Base-by-base conservation (phyloP, 2,329 filamentous ascomycete genomes). In the Trichoderma atrobrunneum region DNA sequence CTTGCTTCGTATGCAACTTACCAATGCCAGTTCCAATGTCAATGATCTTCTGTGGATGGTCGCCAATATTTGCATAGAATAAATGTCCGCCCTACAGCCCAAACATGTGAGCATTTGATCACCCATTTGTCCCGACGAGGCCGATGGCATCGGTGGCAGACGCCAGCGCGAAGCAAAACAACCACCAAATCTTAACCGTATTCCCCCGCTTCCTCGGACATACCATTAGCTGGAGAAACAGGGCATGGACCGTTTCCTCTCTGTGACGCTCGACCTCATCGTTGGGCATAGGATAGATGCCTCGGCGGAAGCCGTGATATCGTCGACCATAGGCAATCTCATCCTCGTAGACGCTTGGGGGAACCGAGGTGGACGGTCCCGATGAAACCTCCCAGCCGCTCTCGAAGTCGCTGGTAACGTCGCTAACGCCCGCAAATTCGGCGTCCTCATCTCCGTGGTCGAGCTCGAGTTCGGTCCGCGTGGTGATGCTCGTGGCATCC, bases 21-120 rank as follows among this genome's bases (percentile, higher is more conserved):
- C 84, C 84, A 12, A 83, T 86, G 5, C 86, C 85, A 1, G 86
- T 87, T 16, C 86, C 86, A 10, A 87, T 78, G 57, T 86, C 85
- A 14, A 86, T 77, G 36, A 87, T 84, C 64, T 80, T 84, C 43
- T 83, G 78, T 0, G 83, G 83, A 21, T 79, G 72, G 12, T 81
- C 76, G 7, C 80, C 81, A 32, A 85, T 79, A 7, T 83, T 82
- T 2, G 83, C 79, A 43, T 80, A 77, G 70, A 83, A 83, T 18
- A 85, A 78, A 39, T 80, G 80, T 3, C 83, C 82, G 18, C 80
- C 78, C 78, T 84, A 62, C 12, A 7, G 65, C n/a, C n/a, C n/a
- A 16, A 30, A 62, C 16, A 32, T 21, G 24, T 34, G 16, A 65
- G 51, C 6, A 72, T 73, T 60, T 21, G 14, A 54, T 28, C 16